These are phyloP conservation scores for Lathyrus sativus DNA, from an alignment of 306 rosid species.

Conservation along the genomic window DNA sequence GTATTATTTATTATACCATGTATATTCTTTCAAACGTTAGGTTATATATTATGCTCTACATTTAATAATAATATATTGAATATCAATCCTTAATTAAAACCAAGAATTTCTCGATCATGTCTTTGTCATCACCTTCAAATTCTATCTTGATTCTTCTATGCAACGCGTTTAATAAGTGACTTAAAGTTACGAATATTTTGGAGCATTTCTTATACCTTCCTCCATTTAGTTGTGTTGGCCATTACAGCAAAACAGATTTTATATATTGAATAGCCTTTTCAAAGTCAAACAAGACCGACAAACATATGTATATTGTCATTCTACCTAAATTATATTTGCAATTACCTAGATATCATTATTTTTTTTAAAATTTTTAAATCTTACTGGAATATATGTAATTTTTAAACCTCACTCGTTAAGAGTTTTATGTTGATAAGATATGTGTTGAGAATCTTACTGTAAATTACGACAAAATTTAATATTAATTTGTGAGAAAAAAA, in stretches of 20 bases:
- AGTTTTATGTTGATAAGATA: too few relatives aligned
- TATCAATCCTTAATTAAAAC: neutral
- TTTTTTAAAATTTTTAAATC: too few relatives aligned
- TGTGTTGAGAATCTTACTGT: too few relatives aligned
- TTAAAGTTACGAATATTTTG: neutral
- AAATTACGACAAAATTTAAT: too few relatives aligned
- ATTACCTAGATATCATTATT: too few relatives aligned
- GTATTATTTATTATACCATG: neutral
- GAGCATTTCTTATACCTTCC: constrained; percentile 34
- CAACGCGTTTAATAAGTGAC: neutral
- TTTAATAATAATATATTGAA: constrained; percentile 18
- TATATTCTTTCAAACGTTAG: neutral
- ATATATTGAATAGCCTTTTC: neutral
- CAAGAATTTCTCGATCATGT: constrained; percentile 23
- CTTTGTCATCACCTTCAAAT: constrained; percentile 1
- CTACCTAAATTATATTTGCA: neutral
- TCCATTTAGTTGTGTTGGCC: constrained; percentile 28
- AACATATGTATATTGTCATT: neutral
- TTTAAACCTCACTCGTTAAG: too few relatives aligned
- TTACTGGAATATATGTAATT: too few relatives aligned
- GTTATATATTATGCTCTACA: neutral
- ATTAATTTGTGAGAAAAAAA: too few relatives aligned
- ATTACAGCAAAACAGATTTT: neutral
- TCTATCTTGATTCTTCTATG: neutral
- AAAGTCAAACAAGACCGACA: neutral